phyloP scores from a whole-genome alignment of 805 yeast genomes.

The Suhomyces kilbournensis region DNA sequence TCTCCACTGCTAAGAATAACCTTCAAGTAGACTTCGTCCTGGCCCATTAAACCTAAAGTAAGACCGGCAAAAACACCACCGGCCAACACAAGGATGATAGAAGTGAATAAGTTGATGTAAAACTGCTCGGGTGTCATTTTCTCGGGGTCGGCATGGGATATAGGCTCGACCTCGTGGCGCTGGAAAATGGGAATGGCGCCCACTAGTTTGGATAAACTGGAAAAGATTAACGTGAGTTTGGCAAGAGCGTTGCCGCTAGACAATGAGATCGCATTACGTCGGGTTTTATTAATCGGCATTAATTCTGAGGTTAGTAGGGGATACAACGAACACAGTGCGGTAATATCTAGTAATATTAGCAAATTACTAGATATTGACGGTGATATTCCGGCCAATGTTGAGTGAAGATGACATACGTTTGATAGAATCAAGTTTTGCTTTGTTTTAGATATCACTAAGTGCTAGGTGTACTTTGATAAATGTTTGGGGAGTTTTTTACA shows the following conservation, averaged over 20 bases:
- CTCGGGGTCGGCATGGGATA: conserved; percentile 8
- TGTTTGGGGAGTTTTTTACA: neutral
- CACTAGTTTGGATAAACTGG: conserved; percentile 32
- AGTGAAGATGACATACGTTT: neutral
- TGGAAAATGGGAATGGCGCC: conserved; percentile 32
- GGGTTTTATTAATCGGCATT: conserved; percentile 20
- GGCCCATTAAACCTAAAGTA: conserved; percentile 97
- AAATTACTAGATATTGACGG: too few relatives aligned
- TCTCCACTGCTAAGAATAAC: conserved; percentile 91
- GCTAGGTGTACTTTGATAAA: neutral
- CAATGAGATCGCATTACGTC: conserved; percentile 29
- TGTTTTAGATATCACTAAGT: neutral
- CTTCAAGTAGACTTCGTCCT: conserved; percentile 90
- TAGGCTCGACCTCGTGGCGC: conserved; percentile 4
- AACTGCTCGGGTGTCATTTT: conserved; percentile 38
- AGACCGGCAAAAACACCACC: conserved; percentile 94
- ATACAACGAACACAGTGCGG: neutral
- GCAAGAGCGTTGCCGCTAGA: conserved; percentile 22
- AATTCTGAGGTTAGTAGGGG: conserved; percentile 6
- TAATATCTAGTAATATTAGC: too few relatives aligned
- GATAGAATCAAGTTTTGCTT: neutral
- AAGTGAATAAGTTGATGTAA: conserved; percentile 49
- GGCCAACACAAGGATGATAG: conserved; percentile 60
- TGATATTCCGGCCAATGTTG: too few relatives aligned
- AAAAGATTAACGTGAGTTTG: conserved; percentile 29